A percentile compares a stretch with the other conserved stretches of the same genome.
Conservation (phyloP, 495 filamentous ascomycete genomes). For the Neurospora sp. region DNA sequence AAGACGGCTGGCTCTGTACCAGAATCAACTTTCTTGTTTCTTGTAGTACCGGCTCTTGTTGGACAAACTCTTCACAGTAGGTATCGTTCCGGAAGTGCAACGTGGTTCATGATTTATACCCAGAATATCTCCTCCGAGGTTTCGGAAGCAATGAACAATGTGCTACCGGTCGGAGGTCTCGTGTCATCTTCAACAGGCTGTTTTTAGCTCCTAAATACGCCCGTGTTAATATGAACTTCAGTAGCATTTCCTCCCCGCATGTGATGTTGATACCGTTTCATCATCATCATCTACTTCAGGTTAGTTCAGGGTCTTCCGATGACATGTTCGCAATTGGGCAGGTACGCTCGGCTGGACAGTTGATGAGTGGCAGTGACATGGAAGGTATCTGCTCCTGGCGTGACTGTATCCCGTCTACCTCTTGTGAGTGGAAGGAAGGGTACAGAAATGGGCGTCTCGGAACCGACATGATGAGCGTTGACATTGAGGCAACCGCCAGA, state of each 20-base stretch:
- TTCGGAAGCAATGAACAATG: background rate
- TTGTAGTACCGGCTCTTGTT: background rate
- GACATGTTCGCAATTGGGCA: background rate
- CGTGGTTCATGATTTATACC: background rate
- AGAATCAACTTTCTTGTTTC: background rate
- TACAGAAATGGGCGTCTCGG: background rate
- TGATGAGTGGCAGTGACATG: background rate
- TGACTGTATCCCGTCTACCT: background rate
- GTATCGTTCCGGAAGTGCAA: background rate
- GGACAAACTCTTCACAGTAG: background rate
- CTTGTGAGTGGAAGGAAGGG: background rate
- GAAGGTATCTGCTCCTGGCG: background rate
- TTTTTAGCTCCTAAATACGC: background rate
- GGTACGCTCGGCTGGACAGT: background rate
- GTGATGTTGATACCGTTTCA: no score
- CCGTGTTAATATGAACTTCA: no score
- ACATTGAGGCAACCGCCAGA: background rate
- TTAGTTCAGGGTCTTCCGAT: background rate
- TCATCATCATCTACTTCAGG: no score
- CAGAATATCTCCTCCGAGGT: background rate
- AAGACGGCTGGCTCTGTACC: background rate
- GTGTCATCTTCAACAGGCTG: background rate
- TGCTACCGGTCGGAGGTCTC: background rate
- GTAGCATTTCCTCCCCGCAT: no score
- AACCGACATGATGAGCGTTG: background rate